Conservation (phyloP, 257 asterid species). For the Solanum boliviense region DNA sequence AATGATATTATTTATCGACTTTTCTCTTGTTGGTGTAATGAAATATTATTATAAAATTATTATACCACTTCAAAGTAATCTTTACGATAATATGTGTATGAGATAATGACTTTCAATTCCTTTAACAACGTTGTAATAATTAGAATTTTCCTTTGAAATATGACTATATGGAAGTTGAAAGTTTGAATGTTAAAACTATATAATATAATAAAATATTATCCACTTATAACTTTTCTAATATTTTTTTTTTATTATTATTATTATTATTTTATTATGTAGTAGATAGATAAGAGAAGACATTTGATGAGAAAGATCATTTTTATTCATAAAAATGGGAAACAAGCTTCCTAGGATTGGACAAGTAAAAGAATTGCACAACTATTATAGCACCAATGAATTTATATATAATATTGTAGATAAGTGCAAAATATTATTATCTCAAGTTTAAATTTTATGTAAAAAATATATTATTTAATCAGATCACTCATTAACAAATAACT, state of each 20-base stretch:
- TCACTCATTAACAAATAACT: not conserved
- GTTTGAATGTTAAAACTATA: not conserved
- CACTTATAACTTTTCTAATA: not conserved
- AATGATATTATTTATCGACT: not conserved
- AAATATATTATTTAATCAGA: not conserved
- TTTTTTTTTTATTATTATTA: not conserved
- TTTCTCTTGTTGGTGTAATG: not conserved
- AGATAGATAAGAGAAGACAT: not conserved
- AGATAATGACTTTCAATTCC: not conserved
- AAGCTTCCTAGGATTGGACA: slow-evolving; percentile 37
- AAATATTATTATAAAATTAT: not conserved
- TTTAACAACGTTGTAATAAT: not conserved
- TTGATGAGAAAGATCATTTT: not conserved
- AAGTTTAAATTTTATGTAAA: not conserved
- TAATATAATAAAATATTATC: not conserved
- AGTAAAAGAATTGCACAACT: not conserved
- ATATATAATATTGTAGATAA: not conserved
- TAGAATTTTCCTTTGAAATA: not conserved
- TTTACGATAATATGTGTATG: not conserved
- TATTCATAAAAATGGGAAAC: slow-evolving; percentile 19
- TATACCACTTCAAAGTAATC: not conserved
- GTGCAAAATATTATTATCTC: not conserved
- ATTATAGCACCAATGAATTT: not conserved
- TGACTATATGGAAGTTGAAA: not conserved
- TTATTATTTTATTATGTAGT: not conserved